Conservation (phyloP, 1,139 yeast species). For the Casaregolazyma lundiana region DNA sequence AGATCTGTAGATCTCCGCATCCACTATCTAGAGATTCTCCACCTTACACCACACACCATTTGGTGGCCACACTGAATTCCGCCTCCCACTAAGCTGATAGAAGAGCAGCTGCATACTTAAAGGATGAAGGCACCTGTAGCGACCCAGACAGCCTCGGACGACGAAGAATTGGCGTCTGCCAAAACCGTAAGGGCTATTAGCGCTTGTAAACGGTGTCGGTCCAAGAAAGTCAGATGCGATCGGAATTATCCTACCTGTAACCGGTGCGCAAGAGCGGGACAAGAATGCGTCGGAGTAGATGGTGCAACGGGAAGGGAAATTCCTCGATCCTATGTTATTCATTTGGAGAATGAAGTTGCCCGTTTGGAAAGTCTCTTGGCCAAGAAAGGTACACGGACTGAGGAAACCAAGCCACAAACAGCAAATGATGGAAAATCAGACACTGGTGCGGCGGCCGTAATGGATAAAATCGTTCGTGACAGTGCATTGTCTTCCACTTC, state of each 20-base stretch:
- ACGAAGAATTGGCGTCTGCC: background rate
- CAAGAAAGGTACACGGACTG: too few species aligned
- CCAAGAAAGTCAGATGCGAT: conserved; percentile 77
- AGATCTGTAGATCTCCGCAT: too few species aligned
- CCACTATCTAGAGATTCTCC: too few species aligned
- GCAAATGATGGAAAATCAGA: conserved; percentile 23
- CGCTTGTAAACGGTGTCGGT: conserved; percentile 80
- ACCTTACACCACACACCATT: too few species aligned
- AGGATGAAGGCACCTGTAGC: too few species aligned
- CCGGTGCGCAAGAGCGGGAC: conserved; percentile 62
- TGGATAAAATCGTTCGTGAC: background rate
- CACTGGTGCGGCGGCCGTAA: background rate
- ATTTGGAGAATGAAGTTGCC: conserved; percentile 62
- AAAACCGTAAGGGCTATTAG: conserved; percentile 41
- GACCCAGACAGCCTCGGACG: background rate
- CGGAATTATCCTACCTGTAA: conserved; percentile 76
- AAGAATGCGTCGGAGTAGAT: conserved; percentile 76
- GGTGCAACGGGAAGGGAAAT: conserved; percentile 85
- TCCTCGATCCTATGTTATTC: conserved; percentile 74
- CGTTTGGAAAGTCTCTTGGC: conserved; percentile 48
- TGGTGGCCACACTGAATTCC: too few species aligned
- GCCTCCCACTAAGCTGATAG: too few species aligned
- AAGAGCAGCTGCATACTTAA: too few species aligned
- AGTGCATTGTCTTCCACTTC: conserved; percentile 6
- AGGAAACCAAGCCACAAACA: too few species aligned